Evolutionary conservation across 1,284 basidiomycete genomes (phyloP), one percentile per base, ranked within the genome.

Genomic region (Gomphus sp.): DNA sequence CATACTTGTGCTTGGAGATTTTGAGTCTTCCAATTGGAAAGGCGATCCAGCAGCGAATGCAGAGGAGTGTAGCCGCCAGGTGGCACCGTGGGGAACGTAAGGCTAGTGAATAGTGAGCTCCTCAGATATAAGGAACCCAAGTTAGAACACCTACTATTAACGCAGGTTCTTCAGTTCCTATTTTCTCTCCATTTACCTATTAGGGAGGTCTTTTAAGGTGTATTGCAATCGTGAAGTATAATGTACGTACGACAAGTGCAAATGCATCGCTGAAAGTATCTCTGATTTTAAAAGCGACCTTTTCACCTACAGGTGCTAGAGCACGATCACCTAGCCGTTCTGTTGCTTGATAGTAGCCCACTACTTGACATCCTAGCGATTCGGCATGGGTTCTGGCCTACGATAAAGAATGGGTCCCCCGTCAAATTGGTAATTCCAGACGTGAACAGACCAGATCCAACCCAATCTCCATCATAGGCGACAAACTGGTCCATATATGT

Each of bases 391-490:
- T 74, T 56, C 68, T 72, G 53, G 81, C 83, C 85, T 87, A 60
- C 44, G 51, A 54, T 37, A 28, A 22, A 44, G 52, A 55, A n/a
- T 33, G 45, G 16, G 50, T 50, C 12, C 34, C 3, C 11, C 10
- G 18, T 50, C 49, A 18, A 49, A 39, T 53, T 33, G 55, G 39
- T 12, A 60, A 47, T 28, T 36, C 51, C 14, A 41, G 44, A 37
- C 18, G 16, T n/a, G 39, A 31, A 72, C 80, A 66, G 64, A 88
- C 87, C 64, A 90, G 70, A 64, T 86, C 84, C 52, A 91, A 74
- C 12, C 86, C 88, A 61, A 88, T 82, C 67, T 89, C 87, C 83
- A 88, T 87, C 81, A 86, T 87, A 2, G 85, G 84, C 62, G 83
- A 86, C 56, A 90, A 73, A 63, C 78, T 84, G 10, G 87, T 88